A percentile compares a stretch with the other conserved stretches of the same genome.
phyloP scores from a whole-genome alignment of 345 rosid species.

The Mangifera indica region DNA sequence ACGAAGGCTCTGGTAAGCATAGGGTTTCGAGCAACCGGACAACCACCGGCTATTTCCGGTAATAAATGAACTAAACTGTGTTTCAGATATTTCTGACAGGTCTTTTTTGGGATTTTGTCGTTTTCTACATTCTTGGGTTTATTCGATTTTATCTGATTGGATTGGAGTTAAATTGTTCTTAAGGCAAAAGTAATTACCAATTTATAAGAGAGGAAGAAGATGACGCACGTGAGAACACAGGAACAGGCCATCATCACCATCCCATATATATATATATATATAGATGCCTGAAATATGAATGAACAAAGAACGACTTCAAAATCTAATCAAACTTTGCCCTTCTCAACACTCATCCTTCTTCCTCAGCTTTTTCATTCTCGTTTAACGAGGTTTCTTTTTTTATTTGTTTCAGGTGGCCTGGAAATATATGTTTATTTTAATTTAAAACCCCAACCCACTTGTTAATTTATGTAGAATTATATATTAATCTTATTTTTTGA shows the following conservation, averaged over 20 bases:
- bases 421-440: too few species aligned
- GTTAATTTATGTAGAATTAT: too few species aligned
- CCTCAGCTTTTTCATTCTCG: slow-evolving; percentile 11
- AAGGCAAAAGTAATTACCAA: not conserved
- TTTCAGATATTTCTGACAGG: slow-evolving; percentile 49
- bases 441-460: too few species aligned
- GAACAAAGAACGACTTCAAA: too few species aligned
- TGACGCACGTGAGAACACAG: slow-evolving; percentile 46
- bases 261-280: too few species aligned
- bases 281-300: slow-evolving; percentile 9
- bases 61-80: slow-evolving; percentile 41
- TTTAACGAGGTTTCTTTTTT: slow-evolving; percentile 22
- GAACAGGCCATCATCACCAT: slow-evolving; percentile 11
- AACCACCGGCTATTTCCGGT: slow-evolving; percentile 73
- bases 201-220: slow-evolving; percentile 2
- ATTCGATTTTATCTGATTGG: not conserved
- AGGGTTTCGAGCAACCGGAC: slow-evolving; percentile 40
- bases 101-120: slow-evolving; percentile 29
- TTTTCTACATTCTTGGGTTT: slow-evolving; percentile 20
- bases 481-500: not conserved
- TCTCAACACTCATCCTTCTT: slow-evolving; percentile 37
- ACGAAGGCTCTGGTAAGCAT: slow-evolving; percentile 16
- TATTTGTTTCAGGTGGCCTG: not conserved
- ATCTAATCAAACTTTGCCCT: slow-evolving; percentile 16
- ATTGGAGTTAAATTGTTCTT: not conserved